Evolutionary conservation across 768 basidiomycete species (phyloP).

Genomic region (Rhizopogon vulgaris): DNA sequence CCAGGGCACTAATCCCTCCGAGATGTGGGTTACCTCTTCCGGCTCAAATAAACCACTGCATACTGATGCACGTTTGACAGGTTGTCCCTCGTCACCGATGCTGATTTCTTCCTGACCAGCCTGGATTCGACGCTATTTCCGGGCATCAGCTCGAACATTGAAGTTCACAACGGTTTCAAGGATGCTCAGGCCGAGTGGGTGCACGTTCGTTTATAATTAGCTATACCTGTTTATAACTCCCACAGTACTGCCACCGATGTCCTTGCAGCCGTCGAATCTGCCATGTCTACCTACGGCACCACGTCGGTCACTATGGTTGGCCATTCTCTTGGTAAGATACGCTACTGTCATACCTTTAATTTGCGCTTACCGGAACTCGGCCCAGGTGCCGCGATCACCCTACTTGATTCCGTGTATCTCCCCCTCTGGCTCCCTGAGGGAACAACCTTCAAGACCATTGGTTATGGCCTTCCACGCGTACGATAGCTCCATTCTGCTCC

Average conservation of each 20-base stretch:
- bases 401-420: constrained; percentile 36
- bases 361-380: neutral
- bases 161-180: constrained; percentile 44
- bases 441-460: constrained; percentile 25
- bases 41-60: neutral
- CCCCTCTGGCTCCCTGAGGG: constrained; percentile 29
- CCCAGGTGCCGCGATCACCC: constrained; percentile 30
- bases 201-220: neutral
- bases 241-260: constrained; percentile 34
- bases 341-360: neutral
- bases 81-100: constrained; percentile 35
- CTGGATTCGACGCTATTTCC: constrained; percentile 43
- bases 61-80: constrained; percentile 14
- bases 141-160: constrained; percentile 34
- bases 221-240: neutral
- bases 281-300: constrained; percentile 29
- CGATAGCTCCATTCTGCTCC: neutral
- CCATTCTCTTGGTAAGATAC: constrained; percentile 32
- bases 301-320: constrained; percentile 39
- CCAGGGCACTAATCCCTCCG: constrained; percentile 26
- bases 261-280: constrained; percentile 37
- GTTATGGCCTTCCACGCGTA: constrained; percentile 33
- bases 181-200: constrained; percentile 38
- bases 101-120: constrained; percentile 26
- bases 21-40: constrained; percentile 18